phyloP scores from a whole-genome alignment of 345 rosid genomes.

The Citrus trifoliata region DNA sequence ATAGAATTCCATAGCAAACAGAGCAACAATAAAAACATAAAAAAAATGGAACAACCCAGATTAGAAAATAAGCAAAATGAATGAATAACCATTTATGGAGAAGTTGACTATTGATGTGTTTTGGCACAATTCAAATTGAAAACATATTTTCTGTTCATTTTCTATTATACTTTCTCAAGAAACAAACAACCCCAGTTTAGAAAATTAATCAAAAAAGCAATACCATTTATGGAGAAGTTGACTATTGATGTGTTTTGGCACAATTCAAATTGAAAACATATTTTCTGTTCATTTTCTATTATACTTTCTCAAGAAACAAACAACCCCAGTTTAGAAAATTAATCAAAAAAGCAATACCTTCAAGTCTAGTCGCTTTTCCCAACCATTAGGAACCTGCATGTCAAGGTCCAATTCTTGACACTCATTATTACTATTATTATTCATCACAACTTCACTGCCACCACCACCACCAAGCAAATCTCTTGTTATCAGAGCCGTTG shows the following conservation, averaged over 20 bases:
- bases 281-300: background rate
- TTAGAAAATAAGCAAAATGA: background rate
- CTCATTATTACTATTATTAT: conserved; percentile 24
- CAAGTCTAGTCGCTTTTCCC: conserved; percentile 89
- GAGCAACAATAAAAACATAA: background rate
- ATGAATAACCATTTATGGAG: background rate
- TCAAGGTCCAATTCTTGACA: conserved; percentile 85
- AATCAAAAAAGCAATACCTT: conserved; percentile 40
- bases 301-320: conserved; percentile 17
- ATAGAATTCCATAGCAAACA: background rate
- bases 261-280: background rate
- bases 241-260: background rate
- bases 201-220: background rate
- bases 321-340: background rate
- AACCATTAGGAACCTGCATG: conserved; percentile 78
- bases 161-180: background rate
- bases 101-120: background rate
- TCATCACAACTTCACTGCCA: conserved; percentile 3
- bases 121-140: background rate
- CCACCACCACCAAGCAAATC: conserved; percentile 63
- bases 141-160: background rate
- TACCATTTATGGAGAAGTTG: conserved; percentile 43
- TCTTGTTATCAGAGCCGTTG: conserved; percentile 55
- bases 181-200: conserved; percentile 13
- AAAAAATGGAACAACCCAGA: background rate